These are phyloP conservation scores for Ilex paraguariensis DNA, from an alignment of 305 asterid species.

Conservation along the genomic window DNA sequence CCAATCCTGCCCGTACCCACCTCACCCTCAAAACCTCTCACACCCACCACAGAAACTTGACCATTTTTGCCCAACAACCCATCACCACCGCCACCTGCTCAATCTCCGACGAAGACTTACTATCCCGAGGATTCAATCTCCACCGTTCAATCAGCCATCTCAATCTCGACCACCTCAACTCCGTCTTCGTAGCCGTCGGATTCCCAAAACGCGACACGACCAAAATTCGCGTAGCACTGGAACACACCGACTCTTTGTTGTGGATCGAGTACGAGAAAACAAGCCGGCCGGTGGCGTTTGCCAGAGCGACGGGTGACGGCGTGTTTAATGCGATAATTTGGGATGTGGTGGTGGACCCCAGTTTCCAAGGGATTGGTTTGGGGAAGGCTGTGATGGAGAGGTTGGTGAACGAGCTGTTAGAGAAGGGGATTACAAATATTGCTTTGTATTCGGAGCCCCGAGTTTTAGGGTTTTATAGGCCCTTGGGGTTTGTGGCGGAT, in stretches of 20 bases:
- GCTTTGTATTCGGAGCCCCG: slow-evolving; percentile 96
- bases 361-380: slow-evolving; percentile 77
- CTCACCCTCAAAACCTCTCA: background rate
- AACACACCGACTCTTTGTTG: slow-evolving; percentile 69
- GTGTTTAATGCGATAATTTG: slow-evolving; percentile 87
- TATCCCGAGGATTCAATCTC: slow-evolving; percentile 74
- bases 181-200: slow-evolving; percentile 77
- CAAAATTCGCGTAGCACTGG: slow-evolving; percentile 64
- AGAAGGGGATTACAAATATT: slow-evolving; percentile 68
- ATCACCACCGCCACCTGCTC: slow-evolving; percentile 19
- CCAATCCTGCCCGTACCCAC: background rate
- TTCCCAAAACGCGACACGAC: slow-evolving; percentile 84
- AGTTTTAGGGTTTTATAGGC: slow-evolving; percentile 83
- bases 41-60: background rate
- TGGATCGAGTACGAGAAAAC: slow-evolving; percentile 76
- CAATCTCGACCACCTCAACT: slow-evolving; percentile 77
- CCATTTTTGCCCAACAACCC: background rate
- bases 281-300: slow-evolving; percentile 83
- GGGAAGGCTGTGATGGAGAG: slow-evolving; percentile 98
- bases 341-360: slow-evolving; percentile 98
- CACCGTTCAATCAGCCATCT: slow-evolving; percentile 52
- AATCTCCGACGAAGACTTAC: slow-evolving; percentile 55
- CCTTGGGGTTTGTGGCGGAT: slow-evolving; percentile 83
- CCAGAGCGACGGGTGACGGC: slow-evolving; percentile 94
- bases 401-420: slow-evolving; percentile 48